Evolutionary conservation across 169 alveolate genomes (phyloP), one percentile per base, ranked within the genome.

Genomic region (Plasmodium reichenowi): DNA sequence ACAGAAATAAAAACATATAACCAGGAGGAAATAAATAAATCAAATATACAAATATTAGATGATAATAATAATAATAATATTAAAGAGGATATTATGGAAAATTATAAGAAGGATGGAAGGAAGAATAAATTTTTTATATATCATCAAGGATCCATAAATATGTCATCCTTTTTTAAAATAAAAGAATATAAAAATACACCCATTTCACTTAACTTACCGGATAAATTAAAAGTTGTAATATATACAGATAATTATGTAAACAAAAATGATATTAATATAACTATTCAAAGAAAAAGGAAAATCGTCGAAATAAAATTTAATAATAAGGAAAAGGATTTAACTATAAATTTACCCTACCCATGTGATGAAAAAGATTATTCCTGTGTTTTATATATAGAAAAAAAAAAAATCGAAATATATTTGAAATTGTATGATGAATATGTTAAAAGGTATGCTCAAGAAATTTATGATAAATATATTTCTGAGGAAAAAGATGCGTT

Each of bases 81-180:
- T 8, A 52, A 17, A 48, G 15, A 64, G 52, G 32, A n/a, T 20
- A 7, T 20, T 26, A 66, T 20, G 9, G 64, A 45, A 2, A 4
- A 45, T 43, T 48, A 75, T 32, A 24, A 29, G 32, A 64, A 64
- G 48, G 45, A 32, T 32, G 45, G 45, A 32, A 32, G 12, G 26
- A 63, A 66, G 45, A 64, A 68, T n/a, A 56, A 80, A 67, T 29
- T 17, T 80, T 66, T 29, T 54, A 38, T 80, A 43, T 67, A 68
- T 58, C 78, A 80, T 48, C 90, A 80, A 56, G 90, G 90, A 10
- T 22, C 75, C 17, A n/a, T 80, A 17, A 80, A 80, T 48, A 58
- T 72, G 43, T 68, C 90, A 26, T 80, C 90, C 24, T 52, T 80
- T 12, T 80, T 68, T 48, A 59, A 71, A 38, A 17, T 67, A 67